Conservation (phyloP, 441 rosid genomes). For the Theobroma grandiflorum region DNA sequence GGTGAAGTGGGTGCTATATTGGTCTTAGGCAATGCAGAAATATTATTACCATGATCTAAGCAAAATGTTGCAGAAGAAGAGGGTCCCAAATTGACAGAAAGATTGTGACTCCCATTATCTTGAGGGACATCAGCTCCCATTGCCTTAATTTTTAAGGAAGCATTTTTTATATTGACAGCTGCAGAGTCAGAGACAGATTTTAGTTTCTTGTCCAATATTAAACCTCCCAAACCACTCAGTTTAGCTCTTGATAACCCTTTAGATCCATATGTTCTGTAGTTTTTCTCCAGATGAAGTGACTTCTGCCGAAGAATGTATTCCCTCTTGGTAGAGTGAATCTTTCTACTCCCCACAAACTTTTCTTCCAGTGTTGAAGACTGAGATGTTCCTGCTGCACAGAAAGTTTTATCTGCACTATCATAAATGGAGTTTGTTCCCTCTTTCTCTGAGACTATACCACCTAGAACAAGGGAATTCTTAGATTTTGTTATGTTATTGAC, state of each 20-base stretch:
- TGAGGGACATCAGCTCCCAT: conserved; percentile 56
- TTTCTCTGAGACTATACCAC: conserved; percentile 55
- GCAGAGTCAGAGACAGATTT: conserved; percentile 59
- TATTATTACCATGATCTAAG: conserved; percentile 37
- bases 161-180: conserved; percentile 59
- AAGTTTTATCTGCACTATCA: conserved; percentile 57
- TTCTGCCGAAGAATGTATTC: conserved; percentile 79
- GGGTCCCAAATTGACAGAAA: conserved; percentile 32
- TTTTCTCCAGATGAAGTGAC: conserved; percentile 77
- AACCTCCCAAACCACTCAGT: conserved; percentile 58
- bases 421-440: conserved; percentile 50
- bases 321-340: conserved; percentile 68
- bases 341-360: conserved; percentile 65
- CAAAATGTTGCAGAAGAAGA: conserved; percentile 43
- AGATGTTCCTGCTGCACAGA: conserved; percentile 50
- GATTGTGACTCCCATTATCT: conserved; percentile 45
- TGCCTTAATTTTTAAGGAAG: conserved; percentile 67
- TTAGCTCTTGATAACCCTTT: conserved; percentile 66
- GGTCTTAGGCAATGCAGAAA: conserved; percentile 43
- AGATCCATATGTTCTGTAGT: conserved; percentile 71
- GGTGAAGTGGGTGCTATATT: conserved; percentile 34
- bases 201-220: conserved; percentile 62
- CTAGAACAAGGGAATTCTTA: conserved; percentile 48
- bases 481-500: conserved; percentile 49
- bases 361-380: conserved; percentile 63